Conservation (phyloP, 2,329 filamentous ascomycete species). For the Clonostachys byssicola region DNA sequence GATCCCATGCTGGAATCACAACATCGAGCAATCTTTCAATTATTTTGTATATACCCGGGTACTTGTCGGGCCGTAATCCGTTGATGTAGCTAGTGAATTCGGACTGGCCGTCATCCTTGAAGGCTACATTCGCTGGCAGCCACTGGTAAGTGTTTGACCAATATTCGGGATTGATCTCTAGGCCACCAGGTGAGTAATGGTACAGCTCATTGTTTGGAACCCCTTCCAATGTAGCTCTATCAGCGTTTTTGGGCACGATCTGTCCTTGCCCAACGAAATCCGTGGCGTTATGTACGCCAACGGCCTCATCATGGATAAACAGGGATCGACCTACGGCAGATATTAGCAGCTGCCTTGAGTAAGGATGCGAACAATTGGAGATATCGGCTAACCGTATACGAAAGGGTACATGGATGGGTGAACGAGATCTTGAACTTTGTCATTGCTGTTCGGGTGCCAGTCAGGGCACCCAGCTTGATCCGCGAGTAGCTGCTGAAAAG, state of each 20-base stretch:
- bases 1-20: conserved; percentile 37
- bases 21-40: conserved; percentile 27
- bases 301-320: conserved; percentile 6
- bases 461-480: conserved; percentile 24
- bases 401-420: conserved; percentile 37
- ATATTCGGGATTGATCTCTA: not conserved
- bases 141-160: conserved; percentile 23
- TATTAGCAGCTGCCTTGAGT: no score
- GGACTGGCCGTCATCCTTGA: conserved; percentile 19
- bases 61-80: conserved; percentile 32
- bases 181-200: no score
- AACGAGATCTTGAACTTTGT: conserved; percentile 48
- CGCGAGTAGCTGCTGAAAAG: conserved; percentile 7
- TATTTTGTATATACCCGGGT: conserved; percentile 20
- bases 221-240: no score
- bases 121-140: conserved; percentile 22
- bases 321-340: not conserved
- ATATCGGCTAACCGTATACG: conserved; percentile 1
- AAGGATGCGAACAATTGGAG: no score
- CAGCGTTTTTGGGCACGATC: conserved; percentile 1
- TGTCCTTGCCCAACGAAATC: conserved; percentile 16
- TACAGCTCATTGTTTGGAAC: no score
- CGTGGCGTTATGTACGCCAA: conserved; percentile 16
- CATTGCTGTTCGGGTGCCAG: conserved; percentile 49
- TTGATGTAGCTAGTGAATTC: conserved; percentile 40